These are phyloP conservation scores for Drechmeria coniospora DNA, from an alignment of 2,329 filamentous ascomycete genomes.

Conservation along the genomic window DNA sequence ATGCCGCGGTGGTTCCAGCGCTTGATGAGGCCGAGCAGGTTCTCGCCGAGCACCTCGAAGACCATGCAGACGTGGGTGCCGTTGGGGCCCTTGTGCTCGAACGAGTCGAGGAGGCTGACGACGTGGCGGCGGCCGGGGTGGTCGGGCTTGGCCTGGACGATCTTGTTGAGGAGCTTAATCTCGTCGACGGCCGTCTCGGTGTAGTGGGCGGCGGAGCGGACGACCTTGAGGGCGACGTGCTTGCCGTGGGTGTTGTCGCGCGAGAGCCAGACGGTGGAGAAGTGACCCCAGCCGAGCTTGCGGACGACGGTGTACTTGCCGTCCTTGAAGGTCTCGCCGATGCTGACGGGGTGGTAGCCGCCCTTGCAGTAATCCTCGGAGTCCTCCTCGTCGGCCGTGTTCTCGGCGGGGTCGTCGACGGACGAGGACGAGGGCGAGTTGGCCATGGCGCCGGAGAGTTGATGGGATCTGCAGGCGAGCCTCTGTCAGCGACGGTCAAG, in stretches of 20 bases:
- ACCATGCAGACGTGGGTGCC: conserved; percentile 98
- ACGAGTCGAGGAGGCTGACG: conserved; percentile 89
- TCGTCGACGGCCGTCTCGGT: conserved; percentile 98
- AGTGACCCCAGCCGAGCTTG: conserved; percentile 96
- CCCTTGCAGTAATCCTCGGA: conserved; percentile 99
- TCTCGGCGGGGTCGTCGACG: conserved; percentile 71
- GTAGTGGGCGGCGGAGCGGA: conserved; percentile 94
- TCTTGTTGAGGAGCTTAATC: conserved; percentile 94
- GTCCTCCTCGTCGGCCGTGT: conserved; percentile 95
- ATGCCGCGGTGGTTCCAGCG: conserved; percentile 97
- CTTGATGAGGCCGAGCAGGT: conserved; percentile 88
- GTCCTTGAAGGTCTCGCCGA: conserved; percentile 96
- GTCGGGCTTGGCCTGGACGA: conserved; percentile 85
- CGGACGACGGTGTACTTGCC: conserved; percentile 91
- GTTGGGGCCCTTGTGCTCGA: conserved; percentile 94
- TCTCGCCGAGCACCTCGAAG: conserved; percentile 94
- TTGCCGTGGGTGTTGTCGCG: conserved; percentile 77
- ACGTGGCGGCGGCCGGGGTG: conserved; percentile 92
- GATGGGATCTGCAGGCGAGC: conserved; percentile 29
- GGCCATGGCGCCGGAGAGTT: conserved; percentile 43
- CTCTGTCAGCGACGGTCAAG: conserved; percentile 4
- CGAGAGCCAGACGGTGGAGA: conserved; percentile 86
- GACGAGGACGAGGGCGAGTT: conserved; percentile 67
- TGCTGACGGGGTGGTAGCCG: conserved; percentile 86
- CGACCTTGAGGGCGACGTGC: conserved; percentile 95